Conservation (phyloP, 148 eudicot species). For the Rhododendron ferrugineum region DNA sequence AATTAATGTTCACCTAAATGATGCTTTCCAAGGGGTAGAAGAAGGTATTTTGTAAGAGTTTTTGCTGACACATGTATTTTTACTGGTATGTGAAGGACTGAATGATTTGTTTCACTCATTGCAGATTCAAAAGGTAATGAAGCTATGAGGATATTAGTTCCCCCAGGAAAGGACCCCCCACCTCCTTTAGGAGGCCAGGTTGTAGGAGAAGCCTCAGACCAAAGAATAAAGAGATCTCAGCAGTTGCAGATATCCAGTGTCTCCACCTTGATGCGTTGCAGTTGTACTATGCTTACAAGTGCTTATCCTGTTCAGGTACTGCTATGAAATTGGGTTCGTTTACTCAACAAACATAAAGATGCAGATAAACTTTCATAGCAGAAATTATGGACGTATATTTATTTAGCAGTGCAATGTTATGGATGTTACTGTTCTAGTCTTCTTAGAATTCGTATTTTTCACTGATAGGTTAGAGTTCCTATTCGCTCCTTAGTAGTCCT, state of each 20-base stretch:
- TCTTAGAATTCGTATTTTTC: not conserved
- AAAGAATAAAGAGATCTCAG: slow-evolving; percentile 40
- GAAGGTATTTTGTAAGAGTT: slow-evolving; percentile 43
- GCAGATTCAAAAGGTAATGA: slow-evolving; percentile 52
- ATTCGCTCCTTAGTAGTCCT: slow-evolving; percentile 51
- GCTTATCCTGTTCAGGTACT: slow-evolving; percentile 75
- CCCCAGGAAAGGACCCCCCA: slow-evolving; percentile 71
- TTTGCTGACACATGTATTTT: not conserved
- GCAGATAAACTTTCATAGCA: not conserved
- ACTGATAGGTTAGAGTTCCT: slow-evolving; percentile 62
- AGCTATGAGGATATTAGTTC: slow-evolving; percentile 49
- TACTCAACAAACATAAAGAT: not conserved
- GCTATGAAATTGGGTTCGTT: not conserved
- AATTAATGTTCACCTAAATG: slow-evolving; percentile 50
- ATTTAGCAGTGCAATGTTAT: not conserved
- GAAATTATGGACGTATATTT: not conserved
- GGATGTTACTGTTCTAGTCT: not conserved
- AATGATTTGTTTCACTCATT: slow-evolving; percentile 13
- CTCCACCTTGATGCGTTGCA: slow-evolving; percentile 56
- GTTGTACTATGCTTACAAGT: slow-evolving; percentile 62
- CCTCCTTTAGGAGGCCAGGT: slow-evolving; percentile 60
- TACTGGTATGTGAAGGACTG: slow-evolving; percentile 5
- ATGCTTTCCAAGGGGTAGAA: slow-evolving; percentile 80
- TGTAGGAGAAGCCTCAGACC: slow-evolving; percentile 29
- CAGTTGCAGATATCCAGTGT: slow-evolving; percentile 45